Evolutionary conservation across 352 stramenopile genomes (phyloP).

Genomic region (Pythium phragmitis): DNA sequence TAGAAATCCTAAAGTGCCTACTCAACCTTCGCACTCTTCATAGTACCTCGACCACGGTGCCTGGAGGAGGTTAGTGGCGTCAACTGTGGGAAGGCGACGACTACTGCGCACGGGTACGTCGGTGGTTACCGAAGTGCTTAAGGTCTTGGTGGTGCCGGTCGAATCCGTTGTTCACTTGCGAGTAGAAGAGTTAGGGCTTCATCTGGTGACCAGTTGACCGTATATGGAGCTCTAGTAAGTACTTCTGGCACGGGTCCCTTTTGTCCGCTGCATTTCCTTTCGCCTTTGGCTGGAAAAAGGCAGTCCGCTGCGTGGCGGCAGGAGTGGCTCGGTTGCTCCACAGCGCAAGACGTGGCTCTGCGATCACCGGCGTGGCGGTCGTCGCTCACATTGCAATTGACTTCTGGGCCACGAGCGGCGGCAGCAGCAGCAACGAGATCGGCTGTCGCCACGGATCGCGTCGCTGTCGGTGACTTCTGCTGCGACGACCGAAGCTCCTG

Average conservation of each 20-base stretch:
- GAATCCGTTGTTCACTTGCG: no score
- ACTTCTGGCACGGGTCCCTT: conserved; percentile 1
- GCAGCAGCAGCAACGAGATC: neutral
- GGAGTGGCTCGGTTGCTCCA: neutral
- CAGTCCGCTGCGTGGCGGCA: conserved; percentile 15
- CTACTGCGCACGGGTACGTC: no score
- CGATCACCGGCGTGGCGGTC: conserved; percentile 13
- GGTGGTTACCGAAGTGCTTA: no score
- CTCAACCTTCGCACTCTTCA: no score
- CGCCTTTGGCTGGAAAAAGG: neutral
- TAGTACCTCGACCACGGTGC: no score
- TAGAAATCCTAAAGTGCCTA: no score
- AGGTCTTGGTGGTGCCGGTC: no score
- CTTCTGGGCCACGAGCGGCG: conserved; percentile 10
- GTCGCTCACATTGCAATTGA: conserved; percentile 15
- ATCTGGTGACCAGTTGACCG: no score
- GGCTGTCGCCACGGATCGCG: neutral
- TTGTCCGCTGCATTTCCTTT: neutral
- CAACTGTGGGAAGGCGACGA: no score
- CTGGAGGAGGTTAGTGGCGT: no score
- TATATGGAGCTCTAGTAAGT: no score
- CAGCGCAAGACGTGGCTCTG: conserved; percentile 23
- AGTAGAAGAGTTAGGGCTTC: no score
- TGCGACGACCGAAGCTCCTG: neutral
- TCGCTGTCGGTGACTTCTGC: neutral